Evolutionary conservation across 345 rosid genomes (phyloP).

Genomic region (Isatis tinctoria): DNA sequence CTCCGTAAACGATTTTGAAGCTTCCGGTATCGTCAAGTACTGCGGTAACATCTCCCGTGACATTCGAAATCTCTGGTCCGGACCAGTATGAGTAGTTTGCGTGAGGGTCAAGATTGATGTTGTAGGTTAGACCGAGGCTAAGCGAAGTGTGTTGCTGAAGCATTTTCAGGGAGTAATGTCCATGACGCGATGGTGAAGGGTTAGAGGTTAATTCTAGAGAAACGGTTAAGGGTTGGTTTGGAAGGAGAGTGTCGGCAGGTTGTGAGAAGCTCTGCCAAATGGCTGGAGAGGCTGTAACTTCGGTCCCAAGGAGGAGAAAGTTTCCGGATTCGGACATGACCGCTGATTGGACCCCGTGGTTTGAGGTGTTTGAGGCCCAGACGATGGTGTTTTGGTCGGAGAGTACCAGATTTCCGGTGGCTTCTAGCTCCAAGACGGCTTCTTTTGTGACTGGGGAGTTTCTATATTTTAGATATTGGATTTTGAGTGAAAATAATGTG

Average conservation of each 20-base stretch:
- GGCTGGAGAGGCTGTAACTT: conserved; percentile 29
- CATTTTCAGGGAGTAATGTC: conserved; percentile 79
- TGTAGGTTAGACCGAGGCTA: conserved; percentile 78
- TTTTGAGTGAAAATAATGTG: conserved; percentile 23
- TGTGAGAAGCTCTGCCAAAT: conserved; percentile 80
- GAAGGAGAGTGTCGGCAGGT: conserved; percentile 84
- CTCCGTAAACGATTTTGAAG: conserved; percentile 79
- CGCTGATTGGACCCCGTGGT: conserved; percentile 45
- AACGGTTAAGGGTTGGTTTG: conserved; percentile 75
- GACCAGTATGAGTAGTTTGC: conserved; percentile 84
- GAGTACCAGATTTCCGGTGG: conserved; percentile 72
- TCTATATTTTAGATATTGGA: conserved; percentile 60
- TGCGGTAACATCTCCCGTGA: conserved; percentile 72
- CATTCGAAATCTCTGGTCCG: conserved; percentile 83
- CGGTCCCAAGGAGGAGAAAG: conserved; percentile 47
- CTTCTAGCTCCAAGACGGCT: conserved; percentile 68
- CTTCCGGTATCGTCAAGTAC: conserved; percentile 75
- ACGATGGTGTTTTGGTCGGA: conserved; percentile 39
- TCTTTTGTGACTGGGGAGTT: conserved; percentile 66
- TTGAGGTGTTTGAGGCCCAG: conserved; percentile 82
- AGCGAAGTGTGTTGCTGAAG: conserved; percentile 79
- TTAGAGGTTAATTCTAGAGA: conserved; percentile 63
- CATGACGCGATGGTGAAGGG: conserved; percentile 41
- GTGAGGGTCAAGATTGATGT: conserved; percentile 34
- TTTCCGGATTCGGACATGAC: conserved; percentile 79